Evolutionary conservation across 108 stramenopile genomes (phyloP), one percentile per base, ranked within the genome.

Genomic region (Stephanodiscus minutulus): DNA sequence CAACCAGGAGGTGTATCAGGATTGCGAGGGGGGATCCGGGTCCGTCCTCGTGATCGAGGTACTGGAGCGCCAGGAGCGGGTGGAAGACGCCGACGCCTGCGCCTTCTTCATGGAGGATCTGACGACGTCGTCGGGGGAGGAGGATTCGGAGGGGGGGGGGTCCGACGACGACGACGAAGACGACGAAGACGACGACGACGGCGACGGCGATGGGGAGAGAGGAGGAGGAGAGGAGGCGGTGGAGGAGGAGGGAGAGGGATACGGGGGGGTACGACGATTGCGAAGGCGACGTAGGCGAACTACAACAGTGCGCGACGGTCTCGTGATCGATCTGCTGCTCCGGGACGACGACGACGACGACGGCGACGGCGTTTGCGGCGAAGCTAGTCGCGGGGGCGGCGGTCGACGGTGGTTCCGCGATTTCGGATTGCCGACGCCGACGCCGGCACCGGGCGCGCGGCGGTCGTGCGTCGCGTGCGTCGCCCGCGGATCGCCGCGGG

Each of bases 1-100:
- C 64, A 82, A 90, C 58, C 91, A 93, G 79, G 91, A 93, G 76
- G 87, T 87, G 18, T 89, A 75, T 49, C 84, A 88, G 62, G 87
- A 86, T 13, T 77, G 72, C 58, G 73, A 64, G 3, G 74, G 76
- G 28, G 68, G 64, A 48, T 61, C 76, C 18, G 85, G 82, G 15
- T 68, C 55, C 10, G 59, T 86, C 20, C n/a, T 90, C 13, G 82
- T 93, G 5, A 39, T 93, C 24, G 91, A 93, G 76, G 82, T 90
- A 13, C 64, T 93, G 9, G 83, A 88, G 49, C 44, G 73, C 25
- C 85, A 90, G 68, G 37, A 24, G 15, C 57, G 75, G 0, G 56
- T 87, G 0, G 21, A 41, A 5, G 74, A 86, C 64, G 60, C 56
- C 10, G 66, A 88, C 43, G 88, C 85, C 0, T 72, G 83, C 28